Evolutionary conservation across 2,329 filamentous ascomycete genomes (phyloP), one percentile per base, ranked within the genome.

Genomic region (Teratosphaeria nubilosa): DNA sequence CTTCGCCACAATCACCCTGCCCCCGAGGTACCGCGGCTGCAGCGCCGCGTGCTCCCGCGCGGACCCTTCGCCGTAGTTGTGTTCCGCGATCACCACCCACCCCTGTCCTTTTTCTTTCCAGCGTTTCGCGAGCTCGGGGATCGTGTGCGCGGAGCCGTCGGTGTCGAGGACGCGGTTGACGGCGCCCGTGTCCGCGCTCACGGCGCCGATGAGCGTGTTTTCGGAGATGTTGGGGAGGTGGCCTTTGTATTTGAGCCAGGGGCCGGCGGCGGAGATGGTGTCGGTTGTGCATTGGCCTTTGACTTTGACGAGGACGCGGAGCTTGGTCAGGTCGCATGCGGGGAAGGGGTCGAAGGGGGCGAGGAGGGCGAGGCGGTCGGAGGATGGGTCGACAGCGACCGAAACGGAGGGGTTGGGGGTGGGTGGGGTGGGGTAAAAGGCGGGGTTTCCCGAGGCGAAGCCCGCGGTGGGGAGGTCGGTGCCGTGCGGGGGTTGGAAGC

Each of bases 201-300:
- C 82, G 60, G 94, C 94, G 56, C 91, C 94, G 76, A 96, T 96
- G 64, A 99, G 84, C 2, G 94, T 99, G 82, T 99, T 99, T 71
- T 90, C 90, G 66, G 86, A 88, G 74, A 99, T 99, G 80, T 99
- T 99, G 73, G 94, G 90, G 62, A 99, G 84, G 75, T 99, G 94
- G 62, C 94, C 94, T 81, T 97, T 97, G 84, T 97, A 99, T 77
- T 97, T 97, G 66, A 99, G 84, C 92, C 92, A 97, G 16, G 92
- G 92, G 5, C 92, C 92, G 0, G 92, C 92, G 34, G 92, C 92
- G 41, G 91, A 97, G 75, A 99, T 99, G 67, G 94, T 97, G 76
- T 99, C 94, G 51, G 94, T 99, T 58, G 94, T 99, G 81, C 94
- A 99, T 78, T 99, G 96, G 64, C 94, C 94, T 63, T 91, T 88